phyloP scores from a whole-genome alignment of 1,284 basidiomycete species.

The Heterobasidion annosum region DNA sequence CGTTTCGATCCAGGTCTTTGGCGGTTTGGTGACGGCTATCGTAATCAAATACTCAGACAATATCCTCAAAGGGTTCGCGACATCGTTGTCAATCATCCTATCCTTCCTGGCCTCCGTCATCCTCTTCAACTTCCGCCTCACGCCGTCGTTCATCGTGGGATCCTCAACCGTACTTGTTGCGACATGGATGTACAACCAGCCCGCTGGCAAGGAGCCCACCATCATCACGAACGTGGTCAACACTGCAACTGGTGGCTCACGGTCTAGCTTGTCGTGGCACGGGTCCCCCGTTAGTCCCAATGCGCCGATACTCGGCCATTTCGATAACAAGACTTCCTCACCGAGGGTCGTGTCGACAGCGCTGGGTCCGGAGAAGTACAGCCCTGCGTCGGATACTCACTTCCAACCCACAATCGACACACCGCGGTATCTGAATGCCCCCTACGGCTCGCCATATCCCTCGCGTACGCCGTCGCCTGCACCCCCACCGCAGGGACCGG shows the following conservation, averaged over 20 bases:
- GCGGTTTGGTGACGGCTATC: conserved; percentile 85
- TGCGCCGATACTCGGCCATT: conserved; percentile 52
- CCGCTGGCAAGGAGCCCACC: conserved; percentile 37
- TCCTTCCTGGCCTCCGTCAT: conserved; percentile 89
- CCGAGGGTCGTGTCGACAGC: conserved; percentile 37
- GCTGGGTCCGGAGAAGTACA: conserved; percentile 28
- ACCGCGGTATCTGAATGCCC: conserved; percentile 47
- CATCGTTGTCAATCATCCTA: conserved; percentile 86
- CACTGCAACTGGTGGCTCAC: conserved; percentile 14
- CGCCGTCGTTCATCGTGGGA: conserved; percentile 79
- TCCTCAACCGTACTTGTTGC: conserved; percentile 78
- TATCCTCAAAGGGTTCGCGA: conserved; percentile 93
- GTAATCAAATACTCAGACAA: conserved; percentile 89
- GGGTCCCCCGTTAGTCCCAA: conserved; percentile 43
- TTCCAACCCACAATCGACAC: conserved; percentile 46
- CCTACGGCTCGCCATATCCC: conserved; percentile 58
- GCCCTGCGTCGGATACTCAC: conserved; percentile 11
- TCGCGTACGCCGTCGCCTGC: conserved; percentile 50
- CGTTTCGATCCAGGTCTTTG: conserved; percentile 83
- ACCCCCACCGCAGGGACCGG: conserved; percentile 13
- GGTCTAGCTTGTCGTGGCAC: conserved; percentile 27
- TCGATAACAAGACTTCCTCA: conserved; percentile 39
- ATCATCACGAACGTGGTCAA: conserved; percentile 19
- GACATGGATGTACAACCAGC: conserved; percentile 84
- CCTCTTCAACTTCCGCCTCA: conserved; percentile 85